Evolutionary conservation across 495 filamentous ascomycete species (phyloP).

Genomic region (Daldinia concentrica): DNA sequence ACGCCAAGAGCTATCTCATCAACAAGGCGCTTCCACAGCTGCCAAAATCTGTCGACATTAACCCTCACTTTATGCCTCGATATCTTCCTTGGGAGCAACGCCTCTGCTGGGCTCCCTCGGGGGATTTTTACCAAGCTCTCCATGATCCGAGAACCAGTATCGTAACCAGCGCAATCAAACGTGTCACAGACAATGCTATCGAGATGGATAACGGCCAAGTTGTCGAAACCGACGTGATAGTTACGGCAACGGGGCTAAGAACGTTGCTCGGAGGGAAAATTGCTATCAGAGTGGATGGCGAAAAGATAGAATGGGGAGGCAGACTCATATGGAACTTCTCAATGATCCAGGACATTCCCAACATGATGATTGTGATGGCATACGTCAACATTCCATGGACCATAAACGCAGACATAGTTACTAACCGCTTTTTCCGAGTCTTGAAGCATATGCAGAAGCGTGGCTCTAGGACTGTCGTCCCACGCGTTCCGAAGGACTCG

Average conservation of each 20-base stretch:
- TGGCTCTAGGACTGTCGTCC: not conserved
- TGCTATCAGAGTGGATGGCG: slow-evolving; percentile 63
- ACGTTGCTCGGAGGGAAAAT: slow-evolving; percentile 64
- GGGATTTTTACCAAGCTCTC: slow-evolving; percentile 75
- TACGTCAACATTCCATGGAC: slow-evolving; percentile 70
- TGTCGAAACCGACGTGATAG: slow-evolving; percentile 73
- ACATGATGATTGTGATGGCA: slow-evolving; percentile 64
- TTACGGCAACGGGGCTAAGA: slow-evolving; percentile 78
- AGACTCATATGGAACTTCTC: slow-evolving; percentile 67
- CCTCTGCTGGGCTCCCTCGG: slow-evolving; percentile 74
- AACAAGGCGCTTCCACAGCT: slow-evolving; percentile 57
- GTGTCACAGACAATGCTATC: slow-evolving; percentile 68
- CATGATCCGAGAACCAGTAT: slow-evolving; percentile 65
- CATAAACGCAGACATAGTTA: slow-evolving; percentile 64
- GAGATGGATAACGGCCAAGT: slow-evolving; percentile 63
- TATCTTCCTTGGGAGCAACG: slow-evolving; percentile 82
- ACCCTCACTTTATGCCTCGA: slow-evolving; percentile 74
- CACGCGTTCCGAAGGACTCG: slow-evolving; percentile 10
- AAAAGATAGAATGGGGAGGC: slow-evolving; percentile 54
- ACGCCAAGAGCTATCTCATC: slow-evolving; percentile 58
- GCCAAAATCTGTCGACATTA: slow-evolving; percentile 62
- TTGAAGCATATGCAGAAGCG: slow-evolving; percentile 17
- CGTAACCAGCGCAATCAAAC: slow-evolving; percentile 74
- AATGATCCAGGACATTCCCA: slow-evolving; percentile 70
- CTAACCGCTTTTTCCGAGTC: slow-evolving; percentile 55